Percentiles rank a stretch among this genome's conserved stretches.
These are phyloP conservation scores for Microdochium nivale DNA, from an alignment of 2,329 filamentous ascomycete genomes.

Conservation along the genomic window DNA sequence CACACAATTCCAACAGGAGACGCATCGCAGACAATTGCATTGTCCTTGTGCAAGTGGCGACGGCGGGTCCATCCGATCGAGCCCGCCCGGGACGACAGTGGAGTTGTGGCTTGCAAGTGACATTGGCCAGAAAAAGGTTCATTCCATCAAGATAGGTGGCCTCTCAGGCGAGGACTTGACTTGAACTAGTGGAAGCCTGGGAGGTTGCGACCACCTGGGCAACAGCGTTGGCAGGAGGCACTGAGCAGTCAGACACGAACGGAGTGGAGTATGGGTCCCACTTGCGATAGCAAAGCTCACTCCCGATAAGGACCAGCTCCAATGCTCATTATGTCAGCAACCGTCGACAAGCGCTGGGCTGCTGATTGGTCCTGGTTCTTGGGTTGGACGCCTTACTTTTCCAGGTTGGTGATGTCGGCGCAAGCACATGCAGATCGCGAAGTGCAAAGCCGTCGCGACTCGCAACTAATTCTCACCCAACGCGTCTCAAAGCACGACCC, in stretches of 20 bases:
- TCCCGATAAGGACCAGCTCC: not conserved
- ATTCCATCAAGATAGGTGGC: not conserved
- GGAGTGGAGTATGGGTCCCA: too few relatives aligned
- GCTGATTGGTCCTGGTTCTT: not conserved
- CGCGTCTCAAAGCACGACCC: not conserved
- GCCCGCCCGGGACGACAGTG: not conserved
- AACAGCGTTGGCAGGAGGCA: too few relatives aligned
- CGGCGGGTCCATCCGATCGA: not conserved
- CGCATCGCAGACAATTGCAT: not conserved
- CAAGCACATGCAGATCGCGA: constrained; percentile 3
- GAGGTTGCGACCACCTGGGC: too few relatives aligned
- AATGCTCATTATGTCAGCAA: not conserved
- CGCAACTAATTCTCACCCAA: not conserved
- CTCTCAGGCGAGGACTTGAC: too few relatives aligned
- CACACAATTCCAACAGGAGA: not conserved
- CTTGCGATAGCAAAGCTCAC: not conserved
- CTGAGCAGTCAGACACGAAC: too few relatives aligned
- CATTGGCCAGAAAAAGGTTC: not conserved
- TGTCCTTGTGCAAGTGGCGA: not conserved
- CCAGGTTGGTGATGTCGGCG: constrained; percentile 1
- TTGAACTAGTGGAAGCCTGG: too few relatives aligned
- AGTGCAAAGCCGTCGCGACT: constrained; percentile 7
- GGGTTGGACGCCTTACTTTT: not conserved
- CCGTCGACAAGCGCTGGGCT: not conserved
- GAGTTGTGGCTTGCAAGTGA: not conserved